These are phyloP conservation scores for Tremellales sp. DNA, from an alignment of 1,284 basidiomycete genomes.

Conservation along the genomic window DNA sequence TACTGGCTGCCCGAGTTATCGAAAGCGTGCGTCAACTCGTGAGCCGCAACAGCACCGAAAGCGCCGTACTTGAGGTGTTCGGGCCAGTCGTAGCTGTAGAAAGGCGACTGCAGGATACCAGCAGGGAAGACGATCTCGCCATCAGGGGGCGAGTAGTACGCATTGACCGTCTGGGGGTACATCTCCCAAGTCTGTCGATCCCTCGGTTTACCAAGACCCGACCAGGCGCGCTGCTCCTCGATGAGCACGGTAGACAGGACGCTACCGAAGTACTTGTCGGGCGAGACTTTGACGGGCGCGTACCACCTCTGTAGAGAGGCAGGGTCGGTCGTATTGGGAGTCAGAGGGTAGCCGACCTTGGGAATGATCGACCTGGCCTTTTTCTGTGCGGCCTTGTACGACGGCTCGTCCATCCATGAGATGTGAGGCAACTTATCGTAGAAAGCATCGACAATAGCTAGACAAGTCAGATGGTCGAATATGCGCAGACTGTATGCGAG, in stretches of 20 bases:
- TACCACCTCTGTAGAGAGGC: conserved; percentile 73
- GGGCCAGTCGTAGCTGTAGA: conserved; percentile 80
- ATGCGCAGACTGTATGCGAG: neutral
- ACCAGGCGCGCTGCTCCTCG: conserved; percentile 59
- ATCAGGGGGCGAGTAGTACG: conserved; percentile 43
- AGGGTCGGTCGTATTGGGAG: conserved; percentile 73
- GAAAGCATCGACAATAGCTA: conserved; percentile 80
- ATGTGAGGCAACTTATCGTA: conserved; percentile 70
- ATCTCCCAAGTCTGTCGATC: conserved; percentile 73
- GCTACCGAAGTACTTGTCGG: conserved; percentile 78
- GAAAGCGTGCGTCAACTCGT: conserved; percentile 88
- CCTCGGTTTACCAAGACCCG: conserved; percentile 65
- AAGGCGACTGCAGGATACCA: conserved; percentile 87
- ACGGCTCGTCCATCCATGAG: conserved; percentile 88
- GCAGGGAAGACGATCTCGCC: conserved; percentile 91
- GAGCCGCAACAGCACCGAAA: conserved; percentile 82
- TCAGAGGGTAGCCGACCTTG: conserved; percentile 65
- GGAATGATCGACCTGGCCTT: conserved; percentile 57
- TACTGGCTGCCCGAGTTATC: conserved; percentile 74
- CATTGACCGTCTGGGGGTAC: conserved; percentile 47
- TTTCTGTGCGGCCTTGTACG: conserved; percentile 72
- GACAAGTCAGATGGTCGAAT: neutral
- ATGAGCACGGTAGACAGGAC: conserved; percentile 40
- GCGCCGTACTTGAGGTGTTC: conserved; percentile 85
- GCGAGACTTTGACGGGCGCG: conserved; percentile 60